These are phyloP conservation scores for Fraxinus excelsior DNA, from an alignment of 257 asterid genomes.

Conservation along the genomic window DNA sequence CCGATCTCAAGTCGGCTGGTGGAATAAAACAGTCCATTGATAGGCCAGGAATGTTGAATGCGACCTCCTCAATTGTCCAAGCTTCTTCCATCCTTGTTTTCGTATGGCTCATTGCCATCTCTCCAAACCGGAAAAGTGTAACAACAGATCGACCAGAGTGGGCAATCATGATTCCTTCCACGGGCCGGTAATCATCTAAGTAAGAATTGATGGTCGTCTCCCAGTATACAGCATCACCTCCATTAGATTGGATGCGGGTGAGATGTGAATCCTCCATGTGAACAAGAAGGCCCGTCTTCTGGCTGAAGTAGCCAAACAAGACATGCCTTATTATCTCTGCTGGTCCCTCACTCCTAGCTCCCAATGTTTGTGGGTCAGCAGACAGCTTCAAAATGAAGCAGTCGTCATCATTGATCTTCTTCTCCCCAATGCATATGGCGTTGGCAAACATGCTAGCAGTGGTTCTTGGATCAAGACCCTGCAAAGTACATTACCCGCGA, in stretches of 20 bases:
- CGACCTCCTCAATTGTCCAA: conserved; percentile 96
- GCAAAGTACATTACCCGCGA: conserved; percentile 15
- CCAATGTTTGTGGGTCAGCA: conserved; percentile 77
- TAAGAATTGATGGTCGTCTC: conserved; percentile 91
- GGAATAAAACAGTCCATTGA: conserved; percentile 94
- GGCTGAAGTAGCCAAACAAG: conserved; percentile 95
- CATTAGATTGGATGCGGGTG: conserved; percentile 87
- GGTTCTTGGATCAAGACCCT: conserved; percentile 96
- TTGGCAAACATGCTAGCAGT: conserved; percentile 84
- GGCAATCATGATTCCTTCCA: conserved; percentile 96
- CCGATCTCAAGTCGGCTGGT: conserved; percentile 81
- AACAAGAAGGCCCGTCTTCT: conserved; percentile 83
- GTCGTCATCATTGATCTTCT: conserved; percentile 79
- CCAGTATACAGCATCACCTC: conserved; percentile 98
- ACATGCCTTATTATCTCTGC: conserved; percentile 94
- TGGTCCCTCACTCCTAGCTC: conserved; percentile 93
- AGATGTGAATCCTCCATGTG: conserved; percentile 98
- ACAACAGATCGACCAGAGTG: conserved; percentile 92
- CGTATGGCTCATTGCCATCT: conserved; percentile 89
- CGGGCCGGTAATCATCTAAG: conserved; percentile 76
- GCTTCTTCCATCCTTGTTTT: conserved; percentile 98
- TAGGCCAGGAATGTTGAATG: conserved; percentile 85
- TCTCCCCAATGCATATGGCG: conserved; percentile 92
- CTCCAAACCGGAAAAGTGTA: conserved; percentile 95
- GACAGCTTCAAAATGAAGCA: conserved; percentile 91